These are phyloP conservation scores for Xylaria arbuscula DNA, from an alignment of 2,329 filamentous ascomycete genomes.

Conservation along the genomic window DNA sequence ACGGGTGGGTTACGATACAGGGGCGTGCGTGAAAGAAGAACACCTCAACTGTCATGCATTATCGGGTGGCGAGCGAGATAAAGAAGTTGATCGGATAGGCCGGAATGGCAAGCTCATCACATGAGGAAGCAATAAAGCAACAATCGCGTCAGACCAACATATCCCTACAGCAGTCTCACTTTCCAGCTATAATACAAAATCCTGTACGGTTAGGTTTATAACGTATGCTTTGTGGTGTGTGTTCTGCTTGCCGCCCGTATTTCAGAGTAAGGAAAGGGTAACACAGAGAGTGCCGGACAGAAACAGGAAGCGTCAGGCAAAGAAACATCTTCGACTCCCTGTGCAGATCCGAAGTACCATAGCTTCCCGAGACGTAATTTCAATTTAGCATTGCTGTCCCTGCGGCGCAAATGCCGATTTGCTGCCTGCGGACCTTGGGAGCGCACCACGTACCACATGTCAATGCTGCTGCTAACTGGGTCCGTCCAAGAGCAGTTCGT, in stretches of 20 bases:
- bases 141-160: conserved; percentile 1
- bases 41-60: background rate
- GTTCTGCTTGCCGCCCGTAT: conserved; percentile 4
- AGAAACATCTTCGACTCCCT: background rate
- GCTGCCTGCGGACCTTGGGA: background rate
- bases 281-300: background rate
- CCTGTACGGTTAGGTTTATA: background rate
- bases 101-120: conserved; percentile 17
- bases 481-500: conserved; percentile 5
- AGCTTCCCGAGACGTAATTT: conserved; percentile 17
- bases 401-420: conserved; percentile 4
- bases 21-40: background rate
- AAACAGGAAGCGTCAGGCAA: background rate
- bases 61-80: conserved; percentile 1
- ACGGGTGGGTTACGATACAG: background rate
- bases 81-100: conserved; percentile 17
- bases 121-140: background rate
- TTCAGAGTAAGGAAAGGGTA: background rate
- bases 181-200: background rate
- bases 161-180: conserved; percentile 7
- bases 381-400: conserved; percentile 7
- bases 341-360: background rate
- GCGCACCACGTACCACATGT: background rate
- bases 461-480: conserved; percentile 16
- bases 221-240: background rate